These are phyloP conservation scores for Waltergamsia citrina DNA, from an alignment of 2,329 filamentous ascomycete species.

Conservation along the genomic window DNA sequence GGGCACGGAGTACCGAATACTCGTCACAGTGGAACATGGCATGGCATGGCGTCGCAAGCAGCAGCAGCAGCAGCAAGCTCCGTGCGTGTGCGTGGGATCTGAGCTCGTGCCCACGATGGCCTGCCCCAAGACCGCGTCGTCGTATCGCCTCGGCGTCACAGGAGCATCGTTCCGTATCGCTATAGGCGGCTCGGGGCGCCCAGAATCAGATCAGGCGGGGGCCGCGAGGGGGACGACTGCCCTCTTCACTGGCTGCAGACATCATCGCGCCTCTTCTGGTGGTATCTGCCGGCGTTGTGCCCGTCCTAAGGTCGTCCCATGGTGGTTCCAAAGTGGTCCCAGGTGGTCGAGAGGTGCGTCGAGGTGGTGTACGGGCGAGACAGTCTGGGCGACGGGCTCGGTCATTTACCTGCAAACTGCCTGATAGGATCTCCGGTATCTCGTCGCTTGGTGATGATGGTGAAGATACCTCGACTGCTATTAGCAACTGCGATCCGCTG, in stretches of 20 bases:
- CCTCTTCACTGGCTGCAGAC: neutral
- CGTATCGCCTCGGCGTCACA: conserved; percentile 4
- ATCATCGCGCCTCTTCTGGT: neutral
- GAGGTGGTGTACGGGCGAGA: neutral
- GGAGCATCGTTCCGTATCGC: conserved; percentile 1
- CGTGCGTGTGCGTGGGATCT: too few relatives aligned
- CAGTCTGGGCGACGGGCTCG: neutral
- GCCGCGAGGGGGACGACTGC: neutral
- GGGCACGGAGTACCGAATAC: too few relatives aligned
- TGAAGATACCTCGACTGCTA: neutral
- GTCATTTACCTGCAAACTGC: neutral
- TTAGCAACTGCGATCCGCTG: neutral
- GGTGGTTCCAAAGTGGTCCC: too few relatives aligned
- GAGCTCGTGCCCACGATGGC: neutral
- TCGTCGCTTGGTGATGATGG: neutral
- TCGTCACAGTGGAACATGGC: too few relatives aligned
- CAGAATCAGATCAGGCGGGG: conserved; percentile 1
- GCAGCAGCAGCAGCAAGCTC: too few relatives aligned
- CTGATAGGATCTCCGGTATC: neutral
- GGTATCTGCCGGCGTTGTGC: neutral
- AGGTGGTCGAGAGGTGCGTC: neutral
- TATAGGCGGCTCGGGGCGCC: conserved; percentile 2
- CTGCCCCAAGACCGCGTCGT: neutral
- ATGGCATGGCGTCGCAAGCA: too few relatives aligned
- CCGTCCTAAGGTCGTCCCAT: neutral